These are phyloP conservation scores for Lathyrus oleraceus DNA, from an alignment of 306 rosid species.

Conservation along the genomic window DNA sequence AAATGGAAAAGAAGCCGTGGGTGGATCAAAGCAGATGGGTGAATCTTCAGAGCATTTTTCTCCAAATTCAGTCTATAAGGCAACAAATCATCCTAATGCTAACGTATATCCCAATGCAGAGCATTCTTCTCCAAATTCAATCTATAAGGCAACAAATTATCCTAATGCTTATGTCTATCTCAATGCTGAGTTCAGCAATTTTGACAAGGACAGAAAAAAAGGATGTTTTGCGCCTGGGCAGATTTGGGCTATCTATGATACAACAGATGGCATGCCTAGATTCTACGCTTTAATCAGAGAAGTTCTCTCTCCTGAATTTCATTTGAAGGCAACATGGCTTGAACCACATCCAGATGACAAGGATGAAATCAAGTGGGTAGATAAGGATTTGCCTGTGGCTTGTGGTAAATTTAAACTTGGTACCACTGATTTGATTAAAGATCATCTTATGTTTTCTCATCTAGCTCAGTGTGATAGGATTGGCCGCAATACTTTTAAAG, in stretches of 20 bases:
- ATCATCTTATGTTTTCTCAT: conserved; percentile 73
- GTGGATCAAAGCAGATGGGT: conserved; percentile 29
- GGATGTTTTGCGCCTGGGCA: conserved; percentile 69
- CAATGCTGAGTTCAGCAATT: conserved; percentile 69
- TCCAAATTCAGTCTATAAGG: conserved; percentile 37
- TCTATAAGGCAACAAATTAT: conserved; percentile 30
- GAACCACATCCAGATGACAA: conserved; percentile 58
- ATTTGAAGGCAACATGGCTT: conserved; percentile 73
- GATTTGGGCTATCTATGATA: conserved; percentile 84
- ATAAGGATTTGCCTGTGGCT: conserved; percentile 61
- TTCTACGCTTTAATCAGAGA: conserved; percentile 70
- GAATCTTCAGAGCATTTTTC: conserved; percentile 35
- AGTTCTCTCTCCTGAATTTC: conserved; percentile 64
- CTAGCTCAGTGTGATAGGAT: conserved; percentile 46
- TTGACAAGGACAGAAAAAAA: conserved; percentile 51
- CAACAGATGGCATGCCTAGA: conserved; percentile 81
- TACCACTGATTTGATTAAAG: conserved; percentile 33
- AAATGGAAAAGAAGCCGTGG: conserved; percentile 35
- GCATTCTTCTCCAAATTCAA: conserved; percentile 32
- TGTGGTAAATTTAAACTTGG: conserved; percentile 71
- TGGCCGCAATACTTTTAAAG: conserved; percentile 36
- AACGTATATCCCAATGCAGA: conserved; percentile 57
- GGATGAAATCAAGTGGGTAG: conserved; percentile 51
- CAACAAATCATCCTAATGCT: conserved; percentile 20
- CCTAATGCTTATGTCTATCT: conserved; percentile 40